These are phyloP conservation scores for Calonectria ilicicola DNA, from an alignment of 2,329 filamentous ascomycete genomes.

Conservation along the genomic window DNA sequence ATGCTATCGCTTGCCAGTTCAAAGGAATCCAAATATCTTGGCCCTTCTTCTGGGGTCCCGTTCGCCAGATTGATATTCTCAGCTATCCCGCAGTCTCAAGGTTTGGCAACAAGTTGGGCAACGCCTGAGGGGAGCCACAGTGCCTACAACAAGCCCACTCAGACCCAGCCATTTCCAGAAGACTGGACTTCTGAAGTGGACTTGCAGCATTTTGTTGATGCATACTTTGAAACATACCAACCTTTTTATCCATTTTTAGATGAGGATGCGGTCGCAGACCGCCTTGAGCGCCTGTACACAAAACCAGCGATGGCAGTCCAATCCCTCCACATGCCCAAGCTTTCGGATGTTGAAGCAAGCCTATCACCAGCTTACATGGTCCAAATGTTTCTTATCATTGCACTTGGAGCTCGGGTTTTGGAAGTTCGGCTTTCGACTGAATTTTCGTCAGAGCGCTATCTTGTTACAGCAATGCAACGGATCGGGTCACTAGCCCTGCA, in stretches of 20 bases:
- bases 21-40: slow-evolving; percentile 30
- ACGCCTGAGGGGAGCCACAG: background rate
- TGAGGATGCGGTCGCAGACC: slow-evolving; percentile 18
- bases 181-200: slow-evolving; percentile 28
- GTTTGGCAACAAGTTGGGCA: slow-evolving; percentile 22
- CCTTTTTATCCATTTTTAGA: slow-evolving; percentile 29
- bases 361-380: slow-evolving; percentile 18
- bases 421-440: slow-evolving; percentile 14
- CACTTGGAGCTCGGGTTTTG: slow-evolving; percentile 22
- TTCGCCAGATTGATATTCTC: slow-evolving; percentile 30
- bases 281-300: slow-evolving; percentile 19
- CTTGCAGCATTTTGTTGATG: slow-evolving; percentile 30
- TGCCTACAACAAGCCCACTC: background rate
- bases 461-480: slow-evolving; percentile 27
- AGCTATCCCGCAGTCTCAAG: slow-evolving; percentile 29
- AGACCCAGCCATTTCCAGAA: slow-evolving; percentile 21
- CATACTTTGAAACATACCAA: slow-evolving; percentile 31
- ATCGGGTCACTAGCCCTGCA: slow-evolving; percentile 21
- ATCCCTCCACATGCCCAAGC: slow-evolving; percentile 15
- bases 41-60: slow-evolving; percentile 28
- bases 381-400: slow-evolving; percentile 28
- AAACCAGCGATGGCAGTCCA: background rate
- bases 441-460: slow-evolving; percentile 13
- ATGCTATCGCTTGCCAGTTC: slow-evolving; percentile 29
- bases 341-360: slow-evolving; percentile 16